These are phyloP conservation scores for Theobroma grandiflorum DNA, from an alignment of 441 rosid species.

Conservation along the genomic window DNA sequence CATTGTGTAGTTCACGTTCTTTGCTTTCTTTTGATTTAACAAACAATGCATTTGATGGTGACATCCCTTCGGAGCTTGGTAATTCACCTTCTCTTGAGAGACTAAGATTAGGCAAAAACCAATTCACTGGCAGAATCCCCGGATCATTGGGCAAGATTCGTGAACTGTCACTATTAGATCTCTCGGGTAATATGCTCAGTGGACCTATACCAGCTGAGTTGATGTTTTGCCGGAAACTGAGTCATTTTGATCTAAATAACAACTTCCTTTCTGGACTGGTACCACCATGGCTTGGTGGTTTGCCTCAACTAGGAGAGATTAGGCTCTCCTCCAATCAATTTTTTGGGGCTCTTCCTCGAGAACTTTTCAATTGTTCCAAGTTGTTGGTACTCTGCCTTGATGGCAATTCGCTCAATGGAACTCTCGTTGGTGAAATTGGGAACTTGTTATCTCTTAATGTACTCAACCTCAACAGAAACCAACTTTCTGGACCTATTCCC, in stretches of 20 bases:
- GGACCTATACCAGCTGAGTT: conserved; percentile 71
- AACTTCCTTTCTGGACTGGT: conserved; percentile 70
- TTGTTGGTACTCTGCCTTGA: conserved; percentile 71
- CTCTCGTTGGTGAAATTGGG: conserved; percentile 62
- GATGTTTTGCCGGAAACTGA: conserved; percentile 67
- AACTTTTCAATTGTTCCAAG: conserved; percentile 72
- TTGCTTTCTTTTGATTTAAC: conserved; percentile 87
- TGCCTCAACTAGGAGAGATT: conserved; percentile 72
- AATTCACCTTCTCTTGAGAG: conserved; percentile 78
- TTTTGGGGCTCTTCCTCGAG: conserved; percentile 58
- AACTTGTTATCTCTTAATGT: conserved; percentile 63
- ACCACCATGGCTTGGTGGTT: conserved; percentile 73
- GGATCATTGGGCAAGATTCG: conserved; percentile 76
- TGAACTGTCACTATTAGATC: conserved; percentile 63
- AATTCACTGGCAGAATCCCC: conserved; percentile 70
- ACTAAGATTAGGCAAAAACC: conserved; percentile 75
- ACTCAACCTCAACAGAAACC: conserved; percentile 62
- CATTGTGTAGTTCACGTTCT: conserved; percentile 64
- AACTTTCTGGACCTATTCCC: conserved; percentile 71
- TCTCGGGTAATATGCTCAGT: conserved; percentile 71
- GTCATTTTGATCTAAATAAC: conserved; percentile 79
- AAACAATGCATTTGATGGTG: conserved; percentile 62
- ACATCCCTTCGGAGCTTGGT: conserved; percentile 70
- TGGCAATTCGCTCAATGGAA: conserved; percentile 63
- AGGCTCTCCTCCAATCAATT: conserved; percentile 75